Percentiles rank a stretch among this genome's conserved stretches.
phyloP scores from a whole-genome alignment of 768 basidiomycete species.

The Suillus ampliporus region DNA sequence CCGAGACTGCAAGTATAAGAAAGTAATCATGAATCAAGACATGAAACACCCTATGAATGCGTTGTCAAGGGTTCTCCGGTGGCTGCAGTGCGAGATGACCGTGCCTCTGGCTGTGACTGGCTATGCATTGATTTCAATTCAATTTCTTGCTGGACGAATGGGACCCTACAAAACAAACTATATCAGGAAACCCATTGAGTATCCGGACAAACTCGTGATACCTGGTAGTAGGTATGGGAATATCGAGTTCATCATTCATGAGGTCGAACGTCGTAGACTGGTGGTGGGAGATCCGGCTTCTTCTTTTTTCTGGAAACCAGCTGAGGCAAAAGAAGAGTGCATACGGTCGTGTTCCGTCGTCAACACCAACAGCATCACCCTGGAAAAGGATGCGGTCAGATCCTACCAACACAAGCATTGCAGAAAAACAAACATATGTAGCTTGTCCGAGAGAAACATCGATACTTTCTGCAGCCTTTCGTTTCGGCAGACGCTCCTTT shows the following conservation, averaged over 20 bases:
- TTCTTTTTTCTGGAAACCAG: neutral
- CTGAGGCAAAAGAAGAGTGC: neutral
- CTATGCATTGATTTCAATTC: neutral
- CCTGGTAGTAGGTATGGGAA: neutral
- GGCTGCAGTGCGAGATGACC: neutral
- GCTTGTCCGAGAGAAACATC: neutral
- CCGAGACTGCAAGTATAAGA: neutral
- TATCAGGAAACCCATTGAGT: neutral
- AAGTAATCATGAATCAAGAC: neutral
- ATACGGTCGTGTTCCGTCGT: neutral
- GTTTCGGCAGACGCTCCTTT: neutral
- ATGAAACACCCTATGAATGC: neutral
- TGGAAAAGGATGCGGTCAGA: neutral
- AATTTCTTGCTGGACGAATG: neutral
- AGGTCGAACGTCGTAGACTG: neutral
- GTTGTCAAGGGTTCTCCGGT: neutral
- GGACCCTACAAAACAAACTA: neutral
- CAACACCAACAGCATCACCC: neutral
- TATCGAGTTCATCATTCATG: neutral
- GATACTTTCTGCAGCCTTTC: neutral
- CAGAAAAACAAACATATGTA: neutral
- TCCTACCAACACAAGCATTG: neutral
- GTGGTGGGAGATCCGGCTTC: neutral
- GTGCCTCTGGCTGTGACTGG: neutral
- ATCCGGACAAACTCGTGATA: neutral